Percentiles rank a stretch among this genome's conserved stretches.
Conservation (phyloP, 345 rosid species). For the Draba incana region DNA sequence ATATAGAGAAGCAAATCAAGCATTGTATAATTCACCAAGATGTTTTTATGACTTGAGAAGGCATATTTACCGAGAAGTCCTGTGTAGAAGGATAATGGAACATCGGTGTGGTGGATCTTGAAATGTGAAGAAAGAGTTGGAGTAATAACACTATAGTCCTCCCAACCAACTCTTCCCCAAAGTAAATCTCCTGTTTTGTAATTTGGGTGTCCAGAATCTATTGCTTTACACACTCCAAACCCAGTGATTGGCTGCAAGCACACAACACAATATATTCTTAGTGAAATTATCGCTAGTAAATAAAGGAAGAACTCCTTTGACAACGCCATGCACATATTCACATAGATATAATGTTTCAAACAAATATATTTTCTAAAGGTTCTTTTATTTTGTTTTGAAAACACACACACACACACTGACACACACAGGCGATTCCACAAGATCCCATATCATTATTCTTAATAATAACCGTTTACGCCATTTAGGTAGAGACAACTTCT, state of each 20-base stretch:
- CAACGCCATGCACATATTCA: too few species aligned
- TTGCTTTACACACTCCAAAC: slow-evolving; percentile 48
- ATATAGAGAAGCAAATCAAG: too few species aligned
- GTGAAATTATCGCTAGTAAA: not conserved
- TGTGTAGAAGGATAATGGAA: slow-evolving; percentile 56
- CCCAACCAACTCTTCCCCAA: slow-evolving; percentile 58
- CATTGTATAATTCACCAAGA: too few species aligned
- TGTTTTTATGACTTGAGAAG: not conserved
- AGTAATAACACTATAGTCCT: slow-evolving; percentile 49
- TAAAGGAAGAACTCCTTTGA: not conserved
- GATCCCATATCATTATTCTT: too few species aligned
- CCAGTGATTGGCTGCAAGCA: slow-evolving; percentile 48
- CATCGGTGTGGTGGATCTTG: slow-evolving; percentile 52
- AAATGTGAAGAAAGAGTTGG: slow-evolving; percentile 23
- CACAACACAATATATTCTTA: not conserved
- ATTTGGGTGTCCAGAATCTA: slow-evolving; percentile 41
- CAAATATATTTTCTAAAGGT: too few species aligned
- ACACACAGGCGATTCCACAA: too few species aligned
- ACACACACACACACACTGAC: too few species aligned
- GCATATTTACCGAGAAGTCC: slow-evolving; percentile 49
- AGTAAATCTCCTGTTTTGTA: slow-evolving; percentile 51
- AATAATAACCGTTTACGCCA: too few species aligned
- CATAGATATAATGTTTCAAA: too few species aligned
- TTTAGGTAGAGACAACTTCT: too few species aligned
- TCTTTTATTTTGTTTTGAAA: too few species aligned